Conservation (phyloP, 148 eudicot genomes). For the Nyssa sinensis region DNA sequence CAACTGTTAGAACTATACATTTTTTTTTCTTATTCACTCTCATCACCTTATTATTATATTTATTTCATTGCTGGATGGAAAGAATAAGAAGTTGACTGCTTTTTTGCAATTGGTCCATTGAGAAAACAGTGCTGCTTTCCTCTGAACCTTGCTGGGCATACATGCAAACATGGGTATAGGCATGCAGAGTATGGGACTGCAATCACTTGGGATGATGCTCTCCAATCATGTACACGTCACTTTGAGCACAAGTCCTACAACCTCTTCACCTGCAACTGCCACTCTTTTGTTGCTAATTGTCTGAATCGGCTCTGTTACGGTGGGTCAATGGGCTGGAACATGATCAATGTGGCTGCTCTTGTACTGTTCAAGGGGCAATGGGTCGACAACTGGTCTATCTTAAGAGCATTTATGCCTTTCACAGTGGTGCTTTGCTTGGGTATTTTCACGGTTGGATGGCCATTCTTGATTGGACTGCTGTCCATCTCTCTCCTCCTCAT, state of each 20-base stretch:
- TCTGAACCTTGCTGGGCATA: constrained; percentile 54
- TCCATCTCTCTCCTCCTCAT: constrained; percentile 49
- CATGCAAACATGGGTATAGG: constrained; percentile 63
- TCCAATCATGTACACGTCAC: constrained; percentile 45
- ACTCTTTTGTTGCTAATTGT: constrained; percentile 79
- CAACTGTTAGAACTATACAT: too few species aligned
- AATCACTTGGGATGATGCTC: constrained; percentile 84
- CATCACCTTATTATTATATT: too few species aligned
- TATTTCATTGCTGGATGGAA: background rate
- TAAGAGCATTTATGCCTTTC: constrained; percentile 70
- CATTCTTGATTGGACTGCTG: constrained; percentile 57
- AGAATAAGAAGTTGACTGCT: background rate
- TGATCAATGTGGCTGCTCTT: constrained; percentile 67
- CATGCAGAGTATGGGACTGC: constrained; percentile 70
- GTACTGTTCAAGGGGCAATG: constrained; percentile 64
- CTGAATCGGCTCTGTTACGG: constrained; percentile 72
- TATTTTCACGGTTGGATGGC: constrained; percentile 77
- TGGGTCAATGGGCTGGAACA: constrained; percentile 84
- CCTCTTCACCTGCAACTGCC: constrained; percentile 86
- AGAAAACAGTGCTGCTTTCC: constrained; percentile 82
- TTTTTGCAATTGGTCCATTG: too few species aligned
- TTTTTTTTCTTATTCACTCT: too few species aligned
- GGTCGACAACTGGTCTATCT: constrained; percentile 56
- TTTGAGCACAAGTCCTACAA: constrained; percentile 87
- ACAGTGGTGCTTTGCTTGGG: constrained; percentile 63